phyloP scores from a whole-genome alignment of 768 basidiomycete species.

The Suillus ampliporus region DNA sequence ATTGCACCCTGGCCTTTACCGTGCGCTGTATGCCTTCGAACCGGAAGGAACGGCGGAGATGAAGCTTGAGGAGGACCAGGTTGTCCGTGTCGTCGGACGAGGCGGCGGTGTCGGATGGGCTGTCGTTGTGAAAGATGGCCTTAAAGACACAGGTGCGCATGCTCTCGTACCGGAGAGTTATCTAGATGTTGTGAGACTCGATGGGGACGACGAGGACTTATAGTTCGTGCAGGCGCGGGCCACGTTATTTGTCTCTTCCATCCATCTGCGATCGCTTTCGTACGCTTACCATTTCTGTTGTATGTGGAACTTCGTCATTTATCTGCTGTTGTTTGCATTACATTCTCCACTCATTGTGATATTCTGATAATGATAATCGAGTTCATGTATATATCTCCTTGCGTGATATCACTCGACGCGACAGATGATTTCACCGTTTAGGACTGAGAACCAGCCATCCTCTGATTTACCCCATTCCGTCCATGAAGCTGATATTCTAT shows the following conservation, averaged over 20 bases:
- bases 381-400: background rate
- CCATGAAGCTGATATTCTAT: constrained; percentile 30
- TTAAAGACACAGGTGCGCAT: constrained; percentile 50
- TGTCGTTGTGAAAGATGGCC: constrained; percentile 56
- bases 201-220: constrained; percentile 26
- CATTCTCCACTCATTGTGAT: background rate
- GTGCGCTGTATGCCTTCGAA: constrained; percentile 78
- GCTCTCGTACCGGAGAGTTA: constrained; percentile 84
- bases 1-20: constrained; percentile 73
- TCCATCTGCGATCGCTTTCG: constrained; percentile 6
- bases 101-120: constrained; percentile 87
- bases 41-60: constrained; percentile 87
- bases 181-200: constrained; percentile 59
- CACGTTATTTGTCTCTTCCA: background rate
- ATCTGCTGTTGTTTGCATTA: constrained; percentile 11
- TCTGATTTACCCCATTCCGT: constrained; percentile 35
- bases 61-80: constrained; percentile 76
- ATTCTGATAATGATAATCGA: constrained; percentile 5
- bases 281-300: constrained; percentile 13
- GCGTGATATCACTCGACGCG: constrained; percentile 18
- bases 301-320: constrained; percentile 15
- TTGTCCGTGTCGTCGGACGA: constrained; percentile 72
- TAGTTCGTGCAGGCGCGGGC: constrained; percentile 6
- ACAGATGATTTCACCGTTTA: constrained; percentile 42
- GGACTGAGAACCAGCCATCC: constrained; percentile 40